Conservation (phyloP, 2,329 filamentous ascomycete species). For the Hymenoscyphus fraxineus region DNA sequence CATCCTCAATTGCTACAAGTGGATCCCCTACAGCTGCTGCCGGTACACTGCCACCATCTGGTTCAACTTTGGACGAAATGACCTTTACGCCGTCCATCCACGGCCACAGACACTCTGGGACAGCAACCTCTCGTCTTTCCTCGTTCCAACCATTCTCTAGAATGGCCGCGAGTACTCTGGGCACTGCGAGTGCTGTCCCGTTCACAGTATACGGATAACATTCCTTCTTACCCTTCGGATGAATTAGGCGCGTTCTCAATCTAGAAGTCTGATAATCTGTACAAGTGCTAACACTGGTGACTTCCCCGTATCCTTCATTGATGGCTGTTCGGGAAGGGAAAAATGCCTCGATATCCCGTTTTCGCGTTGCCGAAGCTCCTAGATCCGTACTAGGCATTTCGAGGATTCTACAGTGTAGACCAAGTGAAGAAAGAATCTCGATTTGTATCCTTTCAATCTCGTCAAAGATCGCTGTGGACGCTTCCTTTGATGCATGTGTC, state of each 20-base stretch:
- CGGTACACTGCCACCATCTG: neutral
- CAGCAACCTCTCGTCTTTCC: conserved; percentile 57
- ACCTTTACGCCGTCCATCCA: conserved; percentile 78
- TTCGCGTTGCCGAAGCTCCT: conserved; percentile 80
- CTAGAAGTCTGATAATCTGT: conserved; percentile 86
- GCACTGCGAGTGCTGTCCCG: conserved; percentile 88
- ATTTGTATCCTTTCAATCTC: conserved; percentile 86
- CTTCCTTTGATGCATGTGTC: conserved; percentile 57
- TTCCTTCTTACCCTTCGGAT: too few species aligned
- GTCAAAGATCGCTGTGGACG: conserved; percentile 62
- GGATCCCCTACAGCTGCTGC: neutral
- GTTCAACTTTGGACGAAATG: conserved; percentile 41
- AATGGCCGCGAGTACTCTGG: conserved; percentile 81
- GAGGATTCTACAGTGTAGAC: conserved; percentile 80
- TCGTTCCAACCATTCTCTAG: conserved; percentile 90
- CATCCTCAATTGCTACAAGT: neutral
- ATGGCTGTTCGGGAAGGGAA: conserved; percentile 74
- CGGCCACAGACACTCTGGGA: conserved; percentile 74
- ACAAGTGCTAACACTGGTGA: conserved; percentile 86
- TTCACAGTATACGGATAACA: conserved; percentile 89
- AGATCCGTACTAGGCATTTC: conserved; percentile 90
- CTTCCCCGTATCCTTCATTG: conserved; percentile 82
- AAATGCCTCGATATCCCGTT: conserved; percentile 89
- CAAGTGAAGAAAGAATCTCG: conserved; percentile 73
- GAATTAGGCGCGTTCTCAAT: neutral